Evolutionary conservation across 371 early-diverging fungal species (phyloP), one percentile per base, ranked within the genome.

Genomic region (Blakeslea trispora): DNA sequence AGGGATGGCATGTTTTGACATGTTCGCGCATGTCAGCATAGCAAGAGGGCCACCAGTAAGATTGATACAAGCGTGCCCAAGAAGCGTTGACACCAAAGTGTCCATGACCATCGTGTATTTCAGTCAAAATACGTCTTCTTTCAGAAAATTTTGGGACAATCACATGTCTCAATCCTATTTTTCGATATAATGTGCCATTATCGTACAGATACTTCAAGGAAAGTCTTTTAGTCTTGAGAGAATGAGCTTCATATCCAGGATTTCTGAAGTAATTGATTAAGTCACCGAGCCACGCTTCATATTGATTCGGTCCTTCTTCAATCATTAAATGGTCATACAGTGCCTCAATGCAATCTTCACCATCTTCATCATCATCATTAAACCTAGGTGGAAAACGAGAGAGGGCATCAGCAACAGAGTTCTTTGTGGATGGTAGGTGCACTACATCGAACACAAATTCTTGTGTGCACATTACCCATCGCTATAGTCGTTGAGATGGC

Each of bases 21-120:
- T 40, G 31, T 8, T 35, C 23, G n/a, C n/a, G 7, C 4, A 46
- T 9, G 15, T 55, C 40, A 2, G 28, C 23, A n/a, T 55, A 55
- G 18, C 35, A 21, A 18, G 8, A 17, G 7, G 56, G 56, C 56
- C 56, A 55, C 56, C 56, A 55, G 23, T 47, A 48, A 8, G 31
- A 6, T 0, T 42, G 8, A 19, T 48, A 49, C 4, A 59, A 22
- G 0, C 32, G 7, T 24, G 10, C 18, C 59, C 59, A 59, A 15
- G 53, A 35, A 2, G 53, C 52, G 8, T 52, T 18, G 5, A 22
- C 17, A 23, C 59, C 53, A 37, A 59, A 59, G 28, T 59, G 59
- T 15, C 52, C 59, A 40, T 45, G 52, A 2, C 53, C 59, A 13
- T 59, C 59, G 37, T 59, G 59, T 13, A 45, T 19, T 52, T 59